A percentile compares a stretch with the other conserved stretches of the same genome.
These are phyloP conservation scores for Pneumocystis jirovecii DNA, from an alignment of 1,139 yeast species.

Conservation along the genomic window DNA sequence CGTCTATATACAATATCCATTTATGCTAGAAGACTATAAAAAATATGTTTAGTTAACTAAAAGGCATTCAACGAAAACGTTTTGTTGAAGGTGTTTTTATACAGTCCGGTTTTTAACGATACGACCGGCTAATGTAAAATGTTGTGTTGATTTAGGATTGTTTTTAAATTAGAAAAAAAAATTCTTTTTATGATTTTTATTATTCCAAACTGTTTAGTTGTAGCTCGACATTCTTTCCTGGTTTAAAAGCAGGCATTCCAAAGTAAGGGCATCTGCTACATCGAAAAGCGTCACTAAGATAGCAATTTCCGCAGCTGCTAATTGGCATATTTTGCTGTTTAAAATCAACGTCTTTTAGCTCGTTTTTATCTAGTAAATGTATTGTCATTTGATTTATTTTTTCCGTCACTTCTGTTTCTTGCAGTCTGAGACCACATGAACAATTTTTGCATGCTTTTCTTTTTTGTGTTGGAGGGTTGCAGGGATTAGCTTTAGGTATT, in stretches of 20 bases:
- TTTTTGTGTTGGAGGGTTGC: slow-evolving; percentile 32
- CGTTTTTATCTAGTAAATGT: slow-evolving; percentile 52
- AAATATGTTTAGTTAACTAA: neutral
- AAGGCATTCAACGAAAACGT: neutral
- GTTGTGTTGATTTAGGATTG: neutral
- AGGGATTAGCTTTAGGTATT: neutral
- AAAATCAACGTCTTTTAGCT: slow-evolving; percentile 70
- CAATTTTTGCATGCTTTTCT: slow-evolving; percentile 81
- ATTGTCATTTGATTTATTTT: slow-evolving; percentile 22
- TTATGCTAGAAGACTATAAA: neutral
- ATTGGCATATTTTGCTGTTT: slow-evolving; percentile 68
- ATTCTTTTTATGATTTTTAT: neutral
- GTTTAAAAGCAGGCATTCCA: slow-evolving; percentile 63
- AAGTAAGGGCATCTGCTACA: slow-evolving; percentile 96
- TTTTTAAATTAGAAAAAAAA: neutral
- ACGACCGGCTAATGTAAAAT: neutral
- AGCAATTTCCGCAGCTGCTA: slow-evolving; percentile 86
- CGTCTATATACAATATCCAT: neutral
- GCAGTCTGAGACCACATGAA: slow-evolving; percentile 86
- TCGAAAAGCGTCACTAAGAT: slow-evolving; percentile 93
- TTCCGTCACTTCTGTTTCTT: slow-evolving; percentile 24
- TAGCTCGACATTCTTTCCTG: neutral
- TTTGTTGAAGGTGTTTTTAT: neutral
- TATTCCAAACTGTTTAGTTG: neutral
- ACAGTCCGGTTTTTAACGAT: neutral